Evolutionary conservation across 1,284 basidiomycete genomes (phyloP), one percentile per base, ranked within the genome.

Genomic region (Porodaedalea pini): DNA sequence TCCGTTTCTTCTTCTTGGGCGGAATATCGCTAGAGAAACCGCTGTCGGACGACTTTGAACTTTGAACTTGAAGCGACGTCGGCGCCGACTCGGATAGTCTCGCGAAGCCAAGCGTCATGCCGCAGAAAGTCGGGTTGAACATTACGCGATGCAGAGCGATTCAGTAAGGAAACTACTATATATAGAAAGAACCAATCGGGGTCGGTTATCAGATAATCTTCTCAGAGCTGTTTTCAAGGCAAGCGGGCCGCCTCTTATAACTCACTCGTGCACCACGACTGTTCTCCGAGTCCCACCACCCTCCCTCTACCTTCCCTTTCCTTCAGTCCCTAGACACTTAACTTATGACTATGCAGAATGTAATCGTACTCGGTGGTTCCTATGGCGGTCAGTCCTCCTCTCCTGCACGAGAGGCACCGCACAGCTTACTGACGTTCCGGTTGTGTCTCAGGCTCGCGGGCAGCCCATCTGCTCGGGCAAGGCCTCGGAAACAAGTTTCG

Each of bases 401-500:
- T 44, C 13, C 37, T 43, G 19, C 44, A 34, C n/a, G 54, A 5
- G 5, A 41, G 19, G 52, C 58, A 32, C 50, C 54, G 1, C 48
- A 47, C 2, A 44, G 43, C n/a, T 39, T 40, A 27, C 41, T 19
- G 27, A 58, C 29, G 4, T 60, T 56, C 3, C 37, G 53, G 50
- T 25, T 34, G 54, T 54, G 37, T 41, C 41, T 47, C 39, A 41
- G 78, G 79, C 50, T 69, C 71, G 21, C 76, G 78, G 53, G 85
- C 85, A 0, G 80, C 82, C 5, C 78, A 80, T 56, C 62, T 84
- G 19, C 77, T 90, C 37, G 77, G 81, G 8, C 70, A 78, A 29
- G 71, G 70, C 32, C 71, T 90, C 23, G 86, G 87, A 2, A 66
- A 72, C 19, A 79, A 73, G 25, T 88, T 84, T 82, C 75, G 80